Percentiles rank a stretch among this genome's conserved stretches.
Conservation (phyloP, 108 stramenopile genomes). For the Craspedostauros australis region DNA sequence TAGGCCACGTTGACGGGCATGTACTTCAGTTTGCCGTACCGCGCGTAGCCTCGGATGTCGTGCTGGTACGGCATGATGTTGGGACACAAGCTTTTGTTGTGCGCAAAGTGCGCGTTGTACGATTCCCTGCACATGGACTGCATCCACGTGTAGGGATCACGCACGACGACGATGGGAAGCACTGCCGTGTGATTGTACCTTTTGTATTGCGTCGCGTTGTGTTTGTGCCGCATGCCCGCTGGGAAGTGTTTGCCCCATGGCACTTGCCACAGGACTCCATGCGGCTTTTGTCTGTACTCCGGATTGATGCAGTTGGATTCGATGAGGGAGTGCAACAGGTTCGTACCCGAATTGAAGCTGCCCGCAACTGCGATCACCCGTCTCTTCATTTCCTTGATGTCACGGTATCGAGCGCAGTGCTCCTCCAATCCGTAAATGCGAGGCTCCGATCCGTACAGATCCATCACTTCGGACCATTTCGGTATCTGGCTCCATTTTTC, state of each 20-base stretch:
- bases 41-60: neutral
- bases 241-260: constrained; percentile 75
- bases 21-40: constrained; percentile 10
- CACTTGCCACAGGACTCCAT: constrained; percentile 42
- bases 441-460: constrained; percentile 37
- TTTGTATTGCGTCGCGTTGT: constrained; percentile 4
- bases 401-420: too few relatives aligned
- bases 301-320: constrained; percentile 4
- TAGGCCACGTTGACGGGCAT: constrained; percentile 11
- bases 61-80: constrained; percentile 26
- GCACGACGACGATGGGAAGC: constrained; percentile 57
- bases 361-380: constrained; percentile 38
- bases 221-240: constrained; percentile 16
- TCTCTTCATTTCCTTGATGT: too few relatives aligned
- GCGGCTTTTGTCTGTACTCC: constrained; percentile 34
- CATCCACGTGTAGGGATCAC: constrained; percentile 74
- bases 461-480: constrained; percentile 9
- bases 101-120: constrained; percentile 47
- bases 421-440: constrained; percentile 41
- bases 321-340: constrained; percentile 23
- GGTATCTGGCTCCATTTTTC: too few relatives aligned
- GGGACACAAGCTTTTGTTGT: constrained; percentile 50
- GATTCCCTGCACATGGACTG: constrained; percentile 46
- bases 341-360: constrained; percentile 64
- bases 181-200: constrained; percentile 22